A percentile compares a stretch with the other conserved stretches of the same genome.
These are phyloP conservation scores for Cyberlindnera suaveolens DNA, from an alignment of 805 yeast genomes.

Conservation along the genomic window DNA sequence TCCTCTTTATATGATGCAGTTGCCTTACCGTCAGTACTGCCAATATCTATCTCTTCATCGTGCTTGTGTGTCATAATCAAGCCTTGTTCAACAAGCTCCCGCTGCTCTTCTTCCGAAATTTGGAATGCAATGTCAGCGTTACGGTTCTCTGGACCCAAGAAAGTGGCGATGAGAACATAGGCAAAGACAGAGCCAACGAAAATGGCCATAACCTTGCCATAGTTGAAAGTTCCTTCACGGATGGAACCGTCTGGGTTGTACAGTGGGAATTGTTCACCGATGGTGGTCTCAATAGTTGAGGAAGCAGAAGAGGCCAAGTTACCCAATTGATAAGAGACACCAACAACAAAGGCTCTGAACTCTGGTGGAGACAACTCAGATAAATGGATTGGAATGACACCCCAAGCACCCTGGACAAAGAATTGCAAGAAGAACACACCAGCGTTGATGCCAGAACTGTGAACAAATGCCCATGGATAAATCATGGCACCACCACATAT, in stretches of 20 bases:
- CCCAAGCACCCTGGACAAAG: constrained; percentile 68
- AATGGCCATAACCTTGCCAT: constrained; percentile 59
- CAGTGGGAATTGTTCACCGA: constrained; percentile 51
- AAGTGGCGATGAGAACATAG: constrained; percentile 40
- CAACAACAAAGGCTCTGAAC: constrained; percentile 56
- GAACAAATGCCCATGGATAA: constrained; percentile 56
- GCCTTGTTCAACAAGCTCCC: constrained; percentile 21
- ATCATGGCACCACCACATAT: constrained; percentile 52
- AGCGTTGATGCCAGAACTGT: constrained; percentile 45
- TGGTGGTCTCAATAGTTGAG: constrained; percentile 60
- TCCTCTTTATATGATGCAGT: constrained; percentile 2
- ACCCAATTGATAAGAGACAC: constrained; percentile 63
- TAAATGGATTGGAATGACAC: constrained; percentile 57
- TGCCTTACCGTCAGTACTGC: constrained; percentile 9
- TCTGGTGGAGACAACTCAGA: constrained; percentile 58
- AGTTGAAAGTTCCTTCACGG: constrained; percentile 34
- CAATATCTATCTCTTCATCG: constrained; percentile 9
- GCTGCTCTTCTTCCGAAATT: constrained; percentile 19
- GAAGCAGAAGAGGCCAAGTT: constrained; percentile 62
- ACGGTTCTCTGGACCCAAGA: constrained; percentile 60
- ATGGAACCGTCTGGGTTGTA: constrained; percentile 16
- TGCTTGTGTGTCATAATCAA: constrained; percentile 17
- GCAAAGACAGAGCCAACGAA: constrained; percentile 60
- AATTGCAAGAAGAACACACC: constrained; percentile 58
- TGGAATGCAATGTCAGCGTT: constrained; percentile 23